Evolutionary conservation across 805 yeast genomes (phyloP).

Genomic region (Candida mattraensis): DNA sequence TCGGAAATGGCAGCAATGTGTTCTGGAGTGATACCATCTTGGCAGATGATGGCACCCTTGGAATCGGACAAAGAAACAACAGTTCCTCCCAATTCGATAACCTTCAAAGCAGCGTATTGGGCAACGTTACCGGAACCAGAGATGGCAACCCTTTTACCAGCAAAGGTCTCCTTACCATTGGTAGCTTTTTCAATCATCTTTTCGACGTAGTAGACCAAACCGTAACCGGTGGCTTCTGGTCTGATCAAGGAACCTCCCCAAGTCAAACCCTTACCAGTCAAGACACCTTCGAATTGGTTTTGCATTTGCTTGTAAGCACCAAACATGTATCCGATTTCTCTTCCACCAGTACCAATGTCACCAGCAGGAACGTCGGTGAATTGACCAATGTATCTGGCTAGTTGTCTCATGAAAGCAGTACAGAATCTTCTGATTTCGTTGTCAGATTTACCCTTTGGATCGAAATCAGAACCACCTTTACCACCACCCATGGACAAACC

Average conservation of each 20-base stretch:
- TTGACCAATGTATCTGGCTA: constrained; percentile 93
- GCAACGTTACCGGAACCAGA: constrained; percentile 99
- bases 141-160: constrained; percentile 92
- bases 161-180: constrained; percentile 82
- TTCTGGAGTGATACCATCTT: constrained; percentile 78
- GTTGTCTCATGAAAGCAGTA: constrained; percentile 91
- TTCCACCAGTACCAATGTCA: constrained; percentile 98
- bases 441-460: constrained; percentile 94
- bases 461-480: constrained; percentile 98
- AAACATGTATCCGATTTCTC: constrained; percentile 90
- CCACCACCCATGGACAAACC: constrained; percentile 99
- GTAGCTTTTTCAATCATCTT: constrained; percentile 96
- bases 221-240: constrained; percentile 99
- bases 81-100: constrained; percentile 93
- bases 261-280: constrained; percentile 95
- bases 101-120: constrained; percentile 97
- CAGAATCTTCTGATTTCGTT: constrained; percentile 96
- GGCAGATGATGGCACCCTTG: constrained; percentile 80
- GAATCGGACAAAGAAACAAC: constrained; percentile 96
- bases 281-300: constrained; percentile 94
- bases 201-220: constrained; percentile 94
- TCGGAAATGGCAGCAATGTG: constrained; percentile 74
- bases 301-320: constrained; percentile 94
- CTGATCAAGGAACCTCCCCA: constrained; percentile 99
- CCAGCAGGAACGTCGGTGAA: constrained; percentile 99